Percentiles rank a stretch among this genome's conserved stretches.
These are phyloP conservation scores for Diplocarpon rosae DNA, from an alignment of 2,329 filamentous ascomycete genomes.

Conservation along the genomic window DNA sequence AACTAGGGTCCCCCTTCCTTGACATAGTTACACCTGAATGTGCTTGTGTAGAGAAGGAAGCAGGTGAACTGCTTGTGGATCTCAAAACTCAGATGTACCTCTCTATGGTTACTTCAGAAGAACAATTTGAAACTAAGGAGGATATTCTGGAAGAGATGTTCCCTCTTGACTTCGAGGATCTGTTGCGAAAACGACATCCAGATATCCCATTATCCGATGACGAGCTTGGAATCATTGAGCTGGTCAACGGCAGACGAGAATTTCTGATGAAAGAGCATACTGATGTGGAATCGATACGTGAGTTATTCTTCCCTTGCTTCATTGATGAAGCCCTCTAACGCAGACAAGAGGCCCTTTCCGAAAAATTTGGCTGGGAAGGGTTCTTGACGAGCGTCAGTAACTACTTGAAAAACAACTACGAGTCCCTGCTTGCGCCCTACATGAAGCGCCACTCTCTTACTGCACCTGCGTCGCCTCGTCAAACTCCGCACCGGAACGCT, in stretches of 20 bases:
- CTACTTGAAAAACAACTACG: slow-evolving; percentile 48
- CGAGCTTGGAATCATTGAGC: slow-evolving; percentile 48
- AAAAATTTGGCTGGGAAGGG: slow-evolving; percentile 53
- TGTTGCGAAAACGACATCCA: slow-evolving; percentile 41
- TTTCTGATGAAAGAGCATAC: slow-evolving; percentile 45
- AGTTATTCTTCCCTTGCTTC: slow-evolving; percentile 14
- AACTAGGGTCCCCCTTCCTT: slow-evolving; percentile 52
- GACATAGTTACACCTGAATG: slow-evolving; percentile 52
- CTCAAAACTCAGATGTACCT: slow-evolving; percentile 59
- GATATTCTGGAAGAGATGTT: slow-evolving; percentile 50
- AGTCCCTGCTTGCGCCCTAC: slow-evolving; percentile 37
- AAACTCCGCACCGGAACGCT: neutral
- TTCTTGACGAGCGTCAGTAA: slow-evolving; percentile 47
- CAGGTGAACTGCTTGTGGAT: slow-evolving; percentile 49
- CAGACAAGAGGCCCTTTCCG: slow-evolving; percentile 33
- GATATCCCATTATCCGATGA: slow-evolving; percentile 43
- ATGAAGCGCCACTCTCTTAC: slow-evolving; percentile 28
- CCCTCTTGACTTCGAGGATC: slow-evolving; percentile 42
- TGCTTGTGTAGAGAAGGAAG: slow-evolving; percentile 44
- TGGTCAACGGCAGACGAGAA: slow-evolving; percentile 41
- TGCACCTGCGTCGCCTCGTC: slow-evolving; percentile 13
- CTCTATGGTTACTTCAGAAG: slow-evolving; percentile 44
- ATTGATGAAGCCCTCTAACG: slow-evolving; percentile 7
- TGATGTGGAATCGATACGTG: slow-evolving; percentile 30
- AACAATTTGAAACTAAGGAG: slow-evolving; percentile 37